phyloP scores from a whole-genome alignment of 2,329 filamentous ascomycete species.

The Cercospora sesami region DNA sequence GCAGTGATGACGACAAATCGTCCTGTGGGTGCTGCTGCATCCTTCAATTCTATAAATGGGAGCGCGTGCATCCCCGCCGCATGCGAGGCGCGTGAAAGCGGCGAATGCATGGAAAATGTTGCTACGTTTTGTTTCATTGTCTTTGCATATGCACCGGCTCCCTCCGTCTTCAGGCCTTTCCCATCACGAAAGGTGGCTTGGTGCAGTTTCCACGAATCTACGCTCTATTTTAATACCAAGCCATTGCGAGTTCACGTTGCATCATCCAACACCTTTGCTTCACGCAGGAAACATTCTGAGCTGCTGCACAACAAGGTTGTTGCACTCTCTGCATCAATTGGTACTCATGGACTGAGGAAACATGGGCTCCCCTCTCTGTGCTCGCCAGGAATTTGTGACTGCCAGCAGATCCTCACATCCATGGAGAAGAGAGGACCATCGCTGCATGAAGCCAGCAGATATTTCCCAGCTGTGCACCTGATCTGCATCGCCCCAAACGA shows the following conservation, averaged over 20 bases:
- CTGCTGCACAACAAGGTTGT: neutral
- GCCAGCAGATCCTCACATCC: constrained; percentile 44
- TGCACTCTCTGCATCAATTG: neutral
- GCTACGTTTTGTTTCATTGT: neutral
- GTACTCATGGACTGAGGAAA: constrained; percentile 18
- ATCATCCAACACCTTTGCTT: neutral
- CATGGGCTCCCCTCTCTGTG: constrained; percentile 34
- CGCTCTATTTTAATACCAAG: neutral
- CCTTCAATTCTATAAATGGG: neutral
- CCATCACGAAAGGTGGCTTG: neutral
- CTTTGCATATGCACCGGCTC: neutral
- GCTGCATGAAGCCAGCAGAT: constrained; percentile 42
- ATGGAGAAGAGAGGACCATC: constrained; percentile 44
- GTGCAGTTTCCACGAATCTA: neutral
- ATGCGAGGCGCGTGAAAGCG: neutral
- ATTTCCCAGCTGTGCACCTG: constrained; percentile 46
- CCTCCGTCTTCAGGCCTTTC: neutral
- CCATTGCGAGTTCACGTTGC: neutral
- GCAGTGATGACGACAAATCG: neutral
- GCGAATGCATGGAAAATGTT: neutral
- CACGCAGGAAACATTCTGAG: neutral
- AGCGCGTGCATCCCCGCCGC: neutral
- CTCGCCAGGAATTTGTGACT: constrained; percentile 47
- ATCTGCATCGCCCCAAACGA: constrained; percentile 48
- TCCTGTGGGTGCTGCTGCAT: neutral